These are phyloP conservation scores for Calonectria montana DNA, from an alignment of 2,329 filamentous ascomycete genomes.

Conservation along the genomic window DNA sequence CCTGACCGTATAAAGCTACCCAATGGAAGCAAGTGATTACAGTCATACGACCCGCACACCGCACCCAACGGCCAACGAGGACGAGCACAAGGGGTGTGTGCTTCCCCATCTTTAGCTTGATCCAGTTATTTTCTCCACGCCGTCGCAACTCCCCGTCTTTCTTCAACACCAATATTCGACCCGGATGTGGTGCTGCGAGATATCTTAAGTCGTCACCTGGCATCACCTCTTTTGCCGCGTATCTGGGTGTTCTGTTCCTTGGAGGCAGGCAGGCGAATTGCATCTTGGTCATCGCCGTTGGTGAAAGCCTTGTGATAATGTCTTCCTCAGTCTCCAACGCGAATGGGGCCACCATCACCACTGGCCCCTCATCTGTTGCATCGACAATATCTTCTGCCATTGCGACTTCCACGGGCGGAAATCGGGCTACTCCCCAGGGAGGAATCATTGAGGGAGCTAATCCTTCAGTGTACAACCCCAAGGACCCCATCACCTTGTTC, in stretches of 20 bases:
- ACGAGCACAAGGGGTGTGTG: not conserved
- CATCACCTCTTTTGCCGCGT: not conserved
- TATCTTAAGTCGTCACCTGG: no score
- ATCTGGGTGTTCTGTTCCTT: not conserved
- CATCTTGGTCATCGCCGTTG: not conserved
- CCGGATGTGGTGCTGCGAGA: no score
- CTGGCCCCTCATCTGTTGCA: not conserved
- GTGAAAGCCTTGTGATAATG: not conserved
- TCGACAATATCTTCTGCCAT: not conserved
- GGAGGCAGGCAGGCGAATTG: not conserved
- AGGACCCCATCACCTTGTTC: slow-evolving; percentile 21
- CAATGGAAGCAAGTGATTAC: not conserved
- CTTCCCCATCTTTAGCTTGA: not conserved
- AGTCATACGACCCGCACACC: not conserved
- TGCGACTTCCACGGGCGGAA: not conserved
- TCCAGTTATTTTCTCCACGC: not conserved
- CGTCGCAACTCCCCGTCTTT: not conserved
- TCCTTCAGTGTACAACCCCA: slow-evolving; percentile 19
- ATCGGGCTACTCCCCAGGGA: slow-evolving; percentile 8
- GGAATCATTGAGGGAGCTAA: slow-evolving; percentile 21
- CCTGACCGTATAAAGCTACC: not conserved
- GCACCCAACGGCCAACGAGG: not conserved
- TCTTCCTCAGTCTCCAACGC: not conserved
- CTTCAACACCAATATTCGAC: not conserved
- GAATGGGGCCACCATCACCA: slow-evolving; percentile 6